These are phyloP conservation scores for Aspergillus pseudoviridinutans DNA, from an alignment of 2,329 filamentous ascomycete species.

Conservation along the genomic window DNA sequence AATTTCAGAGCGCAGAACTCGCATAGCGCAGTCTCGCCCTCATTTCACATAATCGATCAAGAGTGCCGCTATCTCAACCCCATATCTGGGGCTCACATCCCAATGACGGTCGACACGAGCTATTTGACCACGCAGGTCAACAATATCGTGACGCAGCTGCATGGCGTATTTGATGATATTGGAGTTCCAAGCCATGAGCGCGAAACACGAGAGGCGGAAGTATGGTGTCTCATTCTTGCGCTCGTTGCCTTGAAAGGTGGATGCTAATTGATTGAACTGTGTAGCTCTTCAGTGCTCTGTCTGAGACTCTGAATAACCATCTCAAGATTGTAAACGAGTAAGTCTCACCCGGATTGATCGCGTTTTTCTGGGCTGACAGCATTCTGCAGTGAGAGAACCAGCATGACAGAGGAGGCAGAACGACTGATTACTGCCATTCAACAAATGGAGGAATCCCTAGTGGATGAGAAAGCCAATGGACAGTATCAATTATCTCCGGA, in stretches of 20 bases:
- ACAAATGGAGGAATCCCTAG: slow-evolving; percentile 89
- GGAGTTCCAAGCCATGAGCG: slow-evolving; percentile 92
- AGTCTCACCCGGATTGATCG: slow-evolving; percentile 21
- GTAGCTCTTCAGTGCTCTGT: slow-evolving; percentile 86
- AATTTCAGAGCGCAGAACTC: slow-evolving; percentile 10
- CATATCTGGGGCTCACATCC: slow-evolving; percentile 8
- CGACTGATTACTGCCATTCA: slow-evolving; percentile 78
- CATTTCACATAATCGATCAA: not conserved
- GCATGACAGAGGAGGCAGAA: slow-evolving; percentile 84
- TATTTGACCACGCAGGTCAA: slow-evolving; percentile 94
- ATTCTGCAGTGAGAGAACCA: slow-evolving; percentile 69
- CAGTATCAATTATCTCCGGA: slow-evolving; percentile 63
- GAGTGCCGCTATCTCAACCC: not conserved
- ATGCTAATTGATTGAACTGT: slow-evolving; percentile 16
- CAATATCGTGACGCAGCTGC: slow-evolving; percentile 85
- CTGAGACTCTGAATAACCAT: slow-evolving; percentile 87
- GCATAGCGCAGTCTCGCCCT: slow-evolving; percentile 4
- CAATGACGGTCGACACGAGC: slow-evolving; percentile 73
- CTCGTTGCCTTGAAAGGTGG: not conserved
- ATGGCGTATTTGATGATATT: slow-evolving; percentile 95
- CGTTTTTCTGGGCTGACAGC: slow-evolving; percentile 8
- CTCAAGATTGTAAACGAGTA: slow-evolving; percentile 73
- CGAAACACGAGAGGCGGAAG: slow-evolving; percentile 83
- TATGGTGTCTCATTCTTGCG: slow-evolving; percentile 42
- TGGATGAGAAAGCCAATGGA: slow-evolving; percentile 65